phyloP scores from a whole-genome alignment of 768 basidiomycete species.

The Mycena venus region DNA sequence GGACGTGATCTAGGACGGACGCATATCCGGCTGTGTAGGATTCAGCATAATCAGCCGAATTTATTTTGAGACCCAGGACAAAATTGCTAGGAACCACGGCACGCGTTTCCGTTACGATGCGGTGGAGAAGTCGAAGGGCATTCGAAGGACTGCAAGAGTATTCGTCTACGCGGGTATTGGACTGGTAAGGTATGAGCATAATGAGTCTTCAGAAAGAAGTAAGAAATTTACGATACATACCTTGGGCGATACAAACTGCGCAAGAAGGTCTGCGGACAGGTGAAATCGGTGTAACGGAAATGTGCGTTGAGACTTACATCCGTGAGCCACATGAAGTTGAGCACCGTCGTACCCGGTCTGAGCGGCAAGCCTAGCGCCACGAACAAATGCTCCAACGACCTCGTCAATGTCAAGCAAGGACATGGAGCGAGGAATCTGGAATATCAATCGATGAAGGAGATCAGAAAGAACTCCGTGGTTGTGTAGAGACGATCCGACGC shows the following conservation, averaged over 20 bases:
- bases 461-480: conserved; percentile 44
- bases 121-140: conserved; percentile 70
- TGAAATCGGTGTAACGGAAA: too few species aligned
- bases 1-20: conserved; percentile 70
- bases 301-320: conserved; percentile 70
- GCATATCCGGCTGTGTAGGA: conserved; percentile 36
- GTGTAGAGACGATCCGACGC: conserved; percentile 52
- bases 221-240: conserved; percentile 55
- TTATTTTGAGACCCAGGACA: conserved; percentile 84
- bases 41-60: conserved; percentile 79
- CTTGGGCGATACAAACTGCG: conserved; percentile 84
- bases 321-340: conserved; percentile 88
- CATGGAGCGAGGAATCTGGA: conserved; percentile 77
- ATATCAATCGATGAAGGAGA: conserved; percentile 61
- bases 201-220: too few species aligned
- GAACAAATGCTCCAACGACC: conserved; percentile 73
- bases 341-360: conserved; percentile 88
- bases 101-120: conserved; percentile 71
- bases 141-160: conserved; percentile 62
- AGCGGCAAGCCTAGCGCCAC: conserved; percentile 74
- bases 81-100: conserved; percentile 68
- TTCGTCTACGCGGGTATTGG: conserved; percentile 70
- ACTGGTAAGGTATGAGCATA: conserved; percentile 24
- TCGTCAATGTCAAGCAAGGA: conserved; percentile 68
- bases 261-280: conserved; percentile 71